Percentiles rank a stretch among this genome's conserved stretches.
These are phyloP conservation scores for Botrytis deweyae DNA, from an alignment of 2,329 filamentous ascomycete genomes.

Conservation along the genomic window DNA sequence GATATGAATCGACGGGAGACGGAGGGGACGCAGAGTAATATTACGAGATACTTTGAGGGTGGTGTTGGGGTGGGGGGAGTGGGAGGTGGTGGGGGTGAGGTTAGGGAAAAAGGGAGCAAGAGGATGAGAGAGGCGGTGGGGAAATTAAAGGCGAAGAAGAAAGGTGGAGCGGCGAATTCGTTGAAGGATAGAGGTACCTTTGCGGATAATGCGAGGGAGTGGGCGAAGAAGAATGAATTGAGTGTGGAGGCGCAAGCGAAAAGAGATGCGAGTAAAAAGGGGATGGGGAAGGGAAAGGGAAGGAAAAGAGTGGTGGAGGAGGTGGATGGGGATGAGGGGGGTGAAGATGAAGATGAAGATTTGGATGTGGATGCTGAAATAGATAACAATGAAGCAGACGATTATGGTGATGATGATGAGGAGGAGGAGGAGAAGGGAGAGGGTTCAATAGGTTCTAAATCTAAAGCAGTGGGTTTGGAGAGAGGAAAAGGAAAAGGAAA, in stretches of 20 bases:
- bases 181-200: conserved; percentile 30
- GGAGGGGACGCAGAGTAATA: conserved; percentile 94
- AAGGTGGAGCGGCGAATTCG: background rate
- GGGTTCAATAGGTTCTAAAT: background rate
- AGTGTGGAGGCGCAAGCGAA: conserved; percentile 35
- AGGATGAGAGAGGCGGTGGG: conserved; percentile 75
- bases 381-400: conserved; percentile 12
- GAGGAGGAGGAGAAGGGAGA: background rate
- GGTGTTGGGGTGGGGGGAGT: conserved; percentile 63
- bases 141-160: conserved; percentile 57
- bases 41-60: conserved; percentile 88
- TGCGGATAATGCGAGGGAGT: conserved; percentile 38
- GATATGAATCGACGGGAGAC: conserved; percentile 89
- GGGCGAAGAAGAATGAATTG: conserved; percentile 38
- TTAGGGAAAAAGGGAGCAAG: conserved; percentile 56
- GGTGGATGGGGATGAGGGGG: conserved; percentile 15
- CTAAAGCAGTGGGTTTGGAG: background rate
- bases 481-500: conserved; percentile 26
- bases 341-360: conserved; percentile 15
- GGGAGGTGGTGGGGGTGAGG: conserved; percentile 62
- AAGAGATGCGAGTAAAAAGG: conserved; percentile 27
- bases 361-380: conserved; percentile 7
- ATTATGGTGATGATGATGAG: background rate
- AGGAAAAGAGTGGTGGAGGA: conserved; percentile 18
- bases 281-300: conserved; percentile 24